Evolutionary conservation across 2,329 filamentous ascomycete species (phyloP).

Genomic region (Aspergillus aculeatus): DNA sequence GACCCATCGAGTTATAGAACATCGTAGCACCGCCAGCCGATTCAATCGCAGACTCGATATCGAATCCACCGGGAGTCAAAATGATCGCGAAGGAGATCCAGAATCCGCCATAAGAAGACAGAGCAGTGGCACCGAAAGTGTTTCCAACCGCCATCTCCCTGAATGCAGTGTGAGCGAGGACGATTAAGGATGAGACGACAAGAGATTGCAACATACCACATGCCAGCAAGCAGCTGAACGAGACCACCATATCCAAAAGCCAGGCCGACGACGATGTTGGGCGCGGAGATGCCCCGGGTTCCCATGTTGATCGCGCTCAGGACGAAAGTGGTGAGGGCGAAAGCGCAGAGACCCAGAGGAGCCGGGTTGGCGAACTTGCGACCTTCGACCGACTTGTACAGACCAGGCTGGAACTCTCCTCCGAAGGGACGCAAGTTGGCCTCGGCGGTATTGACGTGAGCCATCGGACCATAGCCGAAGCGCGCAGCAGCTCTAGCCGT

Average conservation of each 20-base stretch:
- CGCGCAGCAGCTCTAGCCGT: slow-evolving; percentile 46
- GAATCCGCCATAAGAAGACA: slow-evolving; percentile 81
- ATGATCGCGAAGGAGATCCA: slow-evolving; percentile 76
- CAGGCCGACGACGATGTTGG: slow-evolving; percentile 67
- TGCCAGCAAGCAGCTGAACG: slow-evolving; percentile 76
- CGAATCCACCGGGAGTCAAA: slow-evolving; percentile 65
- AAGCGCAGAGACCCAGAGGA: slow-evolving; percentile 72
- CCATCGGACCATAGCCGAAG: slow-evolving; percentile 53
- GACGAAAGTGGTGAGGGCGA: slow-evolving; percentile 80
- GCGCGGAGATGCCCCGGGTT: slow-evolving; percentile 57
- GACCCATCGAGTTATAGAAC: slow-evolving; percentile 63
- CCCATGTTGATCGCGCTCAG: slow-evolving; percentile 72
- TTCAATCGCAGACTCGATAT: slow-evolving; percentile 50
- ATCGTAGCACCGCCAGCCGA: slow-evolving; percentile 37
- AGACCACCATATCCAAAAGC: slow-evolving; percentile 76
- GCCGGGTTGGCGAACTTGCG: slow-evolving; percentile 78
- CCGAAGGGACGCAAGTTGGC: slow-evolving; percentile 62
- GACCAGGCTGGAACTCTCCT: slow-evolving; percentile 71
- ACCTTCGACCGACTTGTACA: slow-evolving; percentile 61
- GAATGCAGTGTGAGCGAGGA: slow-evolving; percentile 5
- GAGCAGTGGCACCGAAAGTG: slow-evolving; percentile 78
- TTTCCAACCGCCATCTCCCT: slow-evolving; percentile 88
- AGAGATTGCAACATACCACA: slow-evolving; percentile 63
- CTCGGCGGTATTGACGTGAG: slow-evolving; percentile 48
- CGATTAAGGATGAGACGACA: neutral